Conservation (phyloP, 2,329 filamentous ascomycete species). For the Scedosporium minutisporum region DNA sequence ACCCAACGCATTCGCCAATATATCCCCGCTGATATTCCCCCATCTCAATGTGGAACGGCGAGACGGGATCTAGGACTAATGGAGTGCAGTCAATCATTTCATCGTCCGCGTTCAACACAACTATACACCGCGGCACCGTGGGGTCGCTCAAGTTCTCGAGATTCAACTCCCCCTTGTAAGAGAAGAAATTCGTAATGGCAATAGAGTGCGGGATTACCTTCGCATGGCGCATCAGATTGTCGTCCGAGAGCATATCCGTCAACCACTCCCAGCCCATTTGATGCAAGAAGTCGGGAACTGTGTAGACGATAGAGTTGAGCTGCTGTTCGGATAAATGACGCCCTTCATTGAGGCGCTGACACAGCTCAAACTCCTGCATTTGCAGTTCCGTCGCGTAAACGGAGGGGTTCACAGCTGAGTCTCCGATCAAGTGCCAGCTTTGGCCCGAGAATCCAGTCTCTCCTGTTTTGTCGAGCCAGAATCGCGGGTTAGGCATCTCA, state of each 20-base stretch:
- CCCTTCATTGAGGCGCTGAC: neutral
- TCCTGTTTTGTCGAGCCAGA: neutral
- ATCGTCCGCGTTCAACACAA: neutral
- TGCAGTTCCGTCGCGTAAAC: neutral
- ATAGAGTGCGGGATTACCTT: neutral
- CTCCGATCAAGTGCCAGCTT: neutral
- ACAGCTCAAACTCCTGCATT: neutral
- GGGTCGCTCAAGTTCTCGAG: neutral
- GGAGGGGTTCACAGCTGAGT: neutral
- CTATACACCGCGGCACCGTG: neutral
- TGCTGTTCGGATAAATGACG: neutral
- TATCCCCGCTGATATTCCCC: neutral
- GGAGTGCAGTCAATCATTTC: neutral
- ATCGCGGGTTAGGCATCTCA: neutral
- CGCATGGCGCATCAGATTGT: neutral
- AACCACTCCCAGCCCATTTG: neutral
- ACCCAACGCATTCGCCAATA: no score
- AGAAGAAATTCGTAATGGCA: neutral
- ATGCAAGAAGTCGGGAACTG: neutral
- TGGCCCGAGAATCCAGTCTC: neutral
- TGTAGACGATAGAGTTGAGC: neutral
- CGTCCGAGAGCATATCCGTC: neutral
- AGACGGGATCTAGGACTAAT: neutral
- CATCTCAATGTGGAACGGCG: neutral
- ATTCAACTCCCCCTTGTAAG: neutral